Conservation (phyloP, 768 basidiomycete species). For the Russula brevipes region DNA sequence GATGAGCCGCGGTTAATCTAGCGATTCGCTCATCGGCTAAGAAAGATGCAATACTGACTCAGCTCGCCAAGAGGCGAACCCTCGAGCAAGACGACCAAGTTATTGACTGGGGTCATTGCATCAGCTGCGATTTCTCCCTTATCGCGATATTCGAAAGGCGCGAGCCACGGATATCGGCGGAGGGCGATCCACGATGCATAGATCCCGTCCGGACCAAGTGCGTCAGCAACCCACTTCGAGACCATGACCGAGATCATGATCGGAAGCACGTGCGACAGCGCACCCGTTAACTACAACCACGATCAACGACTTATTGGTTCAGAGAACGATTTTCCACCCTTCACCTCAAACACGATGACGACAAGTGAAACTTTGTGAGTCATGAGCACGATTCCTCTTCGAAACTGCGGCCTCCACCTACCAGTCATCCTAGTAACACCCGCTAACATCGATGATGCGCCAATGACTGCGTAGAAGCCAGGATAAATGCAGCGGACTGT, state of each 20-base stretch:
- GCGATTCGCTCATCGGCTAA: neutral
- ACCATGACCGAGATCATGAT: constrained; percentile 79
- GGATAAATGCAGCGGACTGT: constrained; percentile 65
- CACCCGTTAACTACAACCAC: constrained; percentile 59
- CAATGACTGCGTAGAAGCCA: constrained; percentile 73
- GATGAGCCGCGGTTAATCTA: neutral
- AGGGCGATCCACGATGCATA: constrained; percentile 70
- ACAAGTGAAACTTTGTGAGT: constrained; percentile 56
- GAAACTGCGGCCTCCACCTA: constrained; percentile 31
- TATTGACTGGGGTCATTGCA: constrained; percentile 51
- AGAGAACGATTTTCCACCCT: constrained; percentile 5
- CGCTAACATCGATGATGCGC: constrained; percentile 69
- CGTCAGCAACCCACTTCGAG: constrained; percentile 73
- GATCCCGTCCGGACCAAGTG: constrained; percentile 62
- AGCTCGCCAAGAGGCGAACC: constrained; percentile 45
- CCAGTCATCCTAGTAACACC: constrained; percentile 76
- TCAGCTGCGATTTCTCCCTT: constrained; percentile 55
- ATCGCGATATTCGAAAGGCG: constrained; percentile 60
- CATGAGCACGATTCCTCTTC: neutral
- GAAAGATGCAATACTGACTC: constrained; percentile 30
- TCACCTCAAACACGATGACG: constrained; percentile 69
- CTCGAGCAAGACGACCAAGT: constrained; percentile 42
- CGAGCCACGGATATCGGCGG: constrained; percentile 66
- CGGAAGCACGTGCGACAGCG: constrained; percentile 73
- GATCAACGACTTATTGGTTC: neutral